A percentile compares a stretch with the other conserved stretches of the same genome.
Conservation (phyloP, 192 early-diverging fungal species). For the Coemansia sp. region DNA sequence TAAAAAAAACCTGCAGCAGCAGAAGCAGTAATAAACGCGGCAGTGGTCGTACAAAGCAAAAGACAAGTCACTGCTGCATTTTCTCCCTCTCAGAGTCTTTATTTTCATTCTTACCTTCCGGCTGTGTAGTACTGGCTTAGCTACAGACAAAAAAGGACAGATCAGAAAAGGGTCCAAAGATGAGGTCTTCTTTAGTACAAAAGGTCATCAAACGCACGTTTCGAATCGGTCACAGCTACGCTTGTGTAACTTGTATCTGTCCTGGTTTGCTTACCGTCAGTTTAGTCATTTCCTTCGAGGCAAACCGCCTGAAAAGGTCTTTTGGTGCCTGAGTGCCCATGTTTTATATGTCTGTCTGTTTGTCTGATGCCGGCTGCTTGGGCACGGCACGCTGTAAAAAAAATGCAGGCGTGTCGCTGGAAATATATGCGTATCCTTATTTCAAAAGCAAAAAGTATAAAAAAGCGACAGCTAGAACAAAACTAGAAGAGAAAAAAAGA, state of each 20-base stretch:
- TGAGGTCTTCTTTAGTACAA: not conserved
- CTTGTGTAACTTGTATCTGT: too few species aligned
- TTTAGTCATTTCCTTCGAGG: slow-evolving; percentile 54
- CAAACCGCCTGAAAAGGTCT: slow-evolving; percentile 48
- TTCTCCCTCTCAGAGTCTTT: too few species aligned
- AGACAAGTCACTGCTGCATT: not conserved
- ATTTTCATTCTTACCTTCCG: slow-evolving; percentile 28
- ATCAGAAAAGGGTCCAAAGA: not conserved
- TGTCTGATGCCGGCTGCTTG: not conserved
- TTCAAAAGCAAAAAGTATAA: not conserved
- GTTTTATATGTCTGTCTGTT: not conserved
- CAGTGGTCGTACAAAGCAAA: not conserved
- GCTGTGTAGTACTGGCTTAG: slow-evolving; percentile 54
- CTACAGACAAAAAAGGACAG: slow-evolving; percentile 18
- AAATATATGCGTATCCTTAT: not conserved
- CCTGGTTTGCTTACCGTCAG: slow-evolving; percentile 34
- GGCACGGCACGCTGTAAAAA: too few species aligned
- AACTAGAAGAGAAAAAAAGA: slow-evolving; percentile 8
- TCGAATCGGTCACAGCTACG: too few species aligned
- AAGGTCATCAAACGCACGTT: not conserved
- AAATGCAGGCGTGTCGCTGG: too few species aligned
- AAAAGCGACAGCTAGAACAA: not conserved
- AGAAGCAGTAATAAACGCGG: too few species aligned
- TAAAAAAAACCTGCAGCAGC: not conserved
- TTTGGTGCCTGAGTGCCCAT: slow-evolving; percentile 10